phyloP scores from a whole-genome alignment of 2,329 filamentous ascomycete species.

The Phyllosticta capitalensis region DNA sequence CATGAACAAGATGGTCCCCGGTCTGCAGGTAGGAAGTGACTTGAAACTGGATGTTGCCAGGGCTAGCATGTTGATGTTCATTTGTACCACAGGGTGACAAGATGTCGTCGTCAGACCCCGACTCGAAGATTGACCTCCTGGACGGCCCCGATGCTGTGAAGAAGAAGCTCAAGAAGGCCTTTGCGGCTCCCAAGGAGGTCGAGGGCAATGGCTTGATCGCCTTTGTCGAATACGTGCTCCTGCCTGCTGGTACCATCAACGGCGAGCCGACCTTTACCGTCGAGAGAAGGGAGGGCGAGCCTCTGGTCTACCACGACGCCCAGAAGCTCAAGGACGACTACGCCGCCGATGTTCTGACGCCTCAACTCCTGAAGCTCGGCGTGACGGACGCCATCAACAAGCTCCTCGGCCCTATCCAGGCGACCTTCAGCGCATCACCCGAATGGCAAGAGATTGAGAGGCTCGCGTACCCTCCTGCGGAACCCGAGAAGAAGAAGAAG shows the following conservation, averaged over 20 bases:
- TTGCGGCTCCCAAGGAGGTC: constrained; percentile 62
- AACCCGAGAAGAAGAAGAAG: constrained; percentile 54
- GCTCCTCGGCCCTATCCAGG: constrained; percentile 69
- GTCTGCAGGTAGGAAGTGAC: constrained; percentile 78
- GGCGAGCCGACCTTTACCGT: constrained; percentile 56
- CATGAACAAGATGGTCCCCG: constrained; percentile 84
- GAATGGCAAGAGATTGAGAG: constrained; percentile 74
- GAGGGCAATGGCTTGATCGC: constrained; percentile 82
- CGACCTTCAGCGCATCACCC: constrained; percentile 56
- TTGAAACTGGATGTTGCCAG: constrained; percentile 56
- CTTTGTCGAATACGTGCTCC: constrained; percentile 77
- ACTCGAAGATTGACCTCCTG: constrained; percentile 90
- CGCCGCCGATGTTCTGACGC: constrained; percentile 66
- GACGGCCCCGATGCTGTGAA: constrained; percentile 64
- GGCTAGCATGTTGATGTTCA: constrained; percentile 76
- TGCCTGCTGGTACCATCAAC: constrained; percentile 63
- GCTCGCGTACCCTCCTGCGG: constrained; percentile 70
- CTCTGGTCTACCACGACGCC: constrained; percentile 71
- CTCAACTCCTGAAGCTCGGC: constrained; percentile 80
- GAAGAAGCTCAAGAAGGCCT: constrained; percentile 64
- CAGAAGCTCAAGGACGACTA: constrained; percentile 72
- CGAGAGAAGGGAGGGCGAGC: constrained; percentile 57
- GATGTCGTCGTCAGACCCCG: constrained; percentile 61
- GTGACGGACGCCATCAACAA: constrained; percentile 63
- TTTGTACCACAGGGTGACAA: constrained; percentile 52